Evolutionary conservation across 2,329 filamentous ascomycete species (phyloP).

Genomic region (Alternaria gansuensis): DNA sequence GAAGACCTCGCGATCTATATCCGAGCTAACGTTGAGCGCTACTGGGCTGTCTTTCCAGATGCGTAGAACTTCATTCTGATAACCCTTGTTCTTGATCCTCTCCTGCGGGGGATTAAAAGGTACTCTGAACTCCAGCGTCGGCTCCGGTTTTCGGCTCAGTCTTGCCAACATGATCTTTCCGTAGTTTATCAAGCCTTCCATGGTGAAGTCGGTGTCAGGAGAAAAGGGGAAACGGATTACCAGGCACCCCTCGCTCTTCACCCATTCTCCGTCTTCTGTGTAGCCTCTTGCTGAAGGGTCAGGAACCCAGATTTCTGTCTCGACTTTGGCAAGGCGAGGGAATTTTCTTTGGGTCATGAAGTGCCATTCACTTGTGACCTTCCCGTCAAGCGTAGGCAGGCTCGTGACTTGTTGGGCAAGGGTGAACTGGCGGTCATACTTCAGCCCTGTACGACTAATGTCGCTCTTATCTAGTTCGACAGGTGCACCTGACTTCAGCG

Average conservation of each 20-base stretch:
- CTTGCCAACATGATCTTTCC: slow-evolving; percentile 48
- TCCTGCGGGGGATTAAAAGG: slow-evolving; percentile 69
- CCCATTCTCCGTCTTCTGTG: slow-evolving; percentile 58
- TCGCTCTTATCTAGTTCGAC: slow-evolving; percentile 74
- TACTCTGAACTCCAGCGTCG: slow-evolving; percentile 71
- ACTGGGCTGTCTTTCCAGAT: slow-evolving; percentile 70
- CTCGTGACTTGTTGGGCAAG: slow-evolving; percentile 71
- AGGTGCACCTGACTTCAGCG: slow-evolving; percentile 81
- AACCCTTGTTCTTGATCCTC: slow-evolving; percentile 68
- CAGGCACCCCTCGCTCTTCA: slow-evolving; percentile 67
- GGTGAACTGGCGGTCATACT: slow-evolving; percentile 83
- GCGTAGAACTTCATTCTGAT: slow-evolving; percentile 67
- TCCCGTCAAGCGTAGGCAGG: slow-evolving; percentile 56
- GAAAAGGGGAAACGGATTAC: slow-evolving; percentile 70
- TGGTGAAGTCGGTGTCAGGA: slow-evolving; percentile 46
- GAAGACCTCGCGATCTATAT: slow-evolving; percentile 64
- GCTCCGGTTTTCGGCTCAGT: slow-evolving; percentile 56
- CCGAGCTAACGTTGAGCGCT: slow-evolving; percentile 57
- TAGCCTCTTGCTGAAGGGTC: slow-evolving; percentile 66
- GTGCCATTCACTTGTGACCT: slow-evolving; percentile 64
- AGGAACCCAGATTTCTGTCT: slow-evolving; percentile 73
- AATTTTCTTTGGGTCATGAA: slow-evolving; percentile 76
- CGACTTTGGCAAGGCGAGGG: slow-evolving; percentile 75
- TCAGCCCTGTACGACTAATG: slow-evolving; percentile 73
- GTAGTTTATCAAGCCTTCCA: slow-evolving; percentile 46